Base-by-base conservation (phyloP, 805 yeast species). In the Lachancea kluyveri region DNA sequence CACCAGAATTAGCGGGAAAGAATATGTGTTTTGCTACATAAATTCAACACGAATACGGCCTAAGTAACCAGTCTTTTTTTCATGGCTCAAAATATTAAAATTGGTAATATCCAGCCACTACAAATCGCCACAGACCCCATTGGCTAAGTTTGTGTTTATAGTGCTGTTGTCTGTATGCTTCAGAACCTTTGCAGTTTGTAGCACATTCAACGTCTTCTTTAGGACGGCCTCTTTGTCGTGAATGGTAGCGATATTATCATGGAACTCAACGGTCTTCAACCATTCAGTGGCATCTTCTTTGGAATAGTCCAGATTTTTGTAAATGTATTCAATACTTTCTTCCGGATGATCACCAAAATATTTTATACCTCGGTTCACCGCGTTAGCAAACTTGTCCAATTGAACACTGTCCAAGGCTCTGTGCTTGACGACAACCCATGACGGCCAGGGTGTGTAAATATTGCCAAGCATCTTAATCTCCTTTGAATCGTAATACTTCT, bases 361-460 rank as follows among this genome's bases (percentile, higher is more conserved):
- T 2, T 52, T 62, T 33, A 87, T 68, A 10, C 96, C 96, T 35
- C 70, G 57, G 48, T 77, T 71, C 22, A 86, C 61, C 1, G 77
- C 78, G 2, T 52, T 45, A 29, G 77, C 41, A 38, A 86, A 79
- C 3, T 44, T 45, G 3, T 37, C 34, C 24, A 68, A 43, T 12
- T 51, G 44, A n/a, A 50, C 45, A 5, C 52, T 55, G 21, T 66
- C 43, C 4, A 68, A 43, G n/a, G 60, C 62, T 10, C 60, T 49
- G 32, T 68, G 57, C 4, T 75, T 75, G 13, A 76, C 74, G 29
- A 86, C 68, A 10, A 85, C 88, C 96, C 96, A 87, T 2, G 94
- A 82, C 8, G 96, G 90, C 96, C 96, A 87, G 12, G 96, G 96
- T 1, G 96, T 87, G 59, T 81, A 83, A 36, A 87, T 86, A 43